These are phyloP conservation scores for Naganishia albida DNA, from an alignment of 1,284 basidiomycete species.

Conservation along the genomic window DNA sequence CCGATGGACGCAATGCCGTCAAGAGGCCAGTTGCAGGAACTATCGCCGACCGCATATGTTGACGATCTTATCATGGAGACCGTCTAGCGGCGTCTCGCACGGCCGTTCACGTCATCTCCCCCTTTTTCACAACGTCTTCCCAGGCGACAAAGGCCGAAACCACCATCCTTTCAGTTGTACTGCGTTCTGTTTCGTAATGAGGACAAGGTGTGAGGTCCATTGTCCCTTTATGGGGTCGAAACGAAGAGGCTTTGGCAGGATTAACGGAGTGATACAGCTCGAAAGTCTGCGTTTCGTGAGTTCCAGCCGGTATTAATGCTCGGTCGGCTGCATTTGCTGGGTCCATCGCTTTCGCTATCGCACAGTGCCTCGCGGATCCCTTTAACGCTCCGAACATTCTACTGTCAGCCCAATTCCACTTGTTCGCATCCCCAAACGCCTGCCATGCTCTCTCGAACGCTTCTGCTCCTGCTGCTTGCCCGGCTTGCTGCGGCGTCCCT, in stretches of 20 bases:
- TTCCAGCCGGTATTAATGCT: no score
- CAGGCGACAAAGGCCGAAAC: neutral
- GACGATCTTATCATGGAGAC: slow-evolving; percentile 25
- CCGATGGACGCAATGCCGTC: slow-evolving; percentile 13
- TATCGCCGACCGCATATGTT: slow-evolving; percentile 10
- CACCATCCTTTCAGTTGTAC: slow-evolving; percentile 22
- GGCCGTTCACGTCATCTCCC: neutral
- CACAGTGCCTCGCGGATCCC: no score
- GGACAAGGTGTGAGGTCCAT: neutral
- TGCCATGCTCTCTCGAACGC: neutral
- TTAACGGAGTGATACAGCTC: neutral
- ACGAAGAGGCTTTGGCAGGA: slow-evolving; percentile 9
- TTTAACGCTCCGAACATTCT: neutral
- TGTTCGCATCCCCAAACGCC: no score
- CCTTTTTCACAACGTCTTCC: neutral
- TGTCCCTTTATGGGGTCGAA: neutral
- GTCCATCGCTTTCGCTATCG: no score
- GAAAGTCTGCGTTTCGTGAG: no score
- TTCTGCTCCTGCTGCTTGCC: slow-evolving; percentile 4
- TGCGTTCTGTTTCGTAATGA: neutral
- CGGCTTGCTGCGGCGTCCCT: neutral
- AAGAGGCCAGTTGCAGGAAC: neutral
- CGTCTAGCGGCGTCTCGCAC: neutral
- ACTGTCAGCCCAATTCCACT: neutral
- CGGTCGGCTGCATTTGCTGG: no score